Evolutionary conservation across 116 monocot genomes (phyloP).

Genomic region (Posidonia oceanica): DNA sequence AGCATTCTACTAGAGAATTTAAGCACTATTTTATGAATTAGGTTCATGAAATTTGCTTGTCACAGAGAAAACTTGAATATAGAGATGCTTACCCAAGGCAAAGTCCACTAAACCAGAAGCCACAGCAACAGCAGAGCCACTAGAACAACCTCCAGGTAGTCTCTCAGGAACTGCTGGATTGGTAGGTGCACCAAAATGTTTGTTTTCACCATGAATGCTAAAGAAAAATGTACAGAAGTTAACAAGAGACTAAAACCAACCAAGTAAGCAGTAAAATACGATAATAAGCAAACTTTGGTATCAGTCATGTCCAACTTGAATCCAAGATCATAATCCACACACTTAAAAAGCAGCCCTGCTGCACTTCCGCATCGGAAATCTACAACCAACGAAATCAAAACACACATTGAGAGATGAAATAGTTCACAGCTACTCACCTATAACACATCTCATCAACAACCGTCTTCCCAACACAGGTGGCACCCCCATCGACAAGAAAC

Average conservation of each 20-base stretch:
- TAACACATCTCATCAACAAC: conserved; percentile 82
- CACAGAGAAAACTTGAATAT: neutral
- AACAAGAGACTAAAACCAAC: neutral
- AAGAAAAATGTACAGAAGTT: conserved; percentile 6
- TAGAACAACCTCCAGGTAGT: conserved; percentile 81
- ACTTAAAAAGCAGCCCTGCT: too few relatives aligned
- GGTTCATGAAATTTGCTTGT: too few relatives aligned
- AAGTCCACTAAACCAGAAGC: conserved; percentile 79
- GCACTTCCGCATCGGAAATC: neutral
- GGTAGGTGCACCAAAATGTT: conserved; percentile 67
- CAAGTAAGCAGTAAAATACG: too few relatives aligned
- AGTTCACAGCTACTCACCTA: conserved; percentile 28
- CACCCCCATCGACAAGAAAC: conserved; percentile 55
- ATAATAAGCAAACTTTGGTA: too few relatives aligned
- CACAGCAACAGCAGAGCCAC: conserved; percentile 88
- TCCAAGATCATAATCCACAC: too few relatives aligned
- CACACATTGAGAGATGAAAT: neutral
- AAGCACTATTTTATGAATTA: too few relatives aligned
- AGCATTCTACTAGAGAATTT: too few relatives aligned
- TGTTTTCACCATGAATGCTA: conserved; percentile 83
- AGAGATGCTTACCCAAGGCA: conserved; percentile 58
- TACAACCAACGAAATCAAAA: neutral
- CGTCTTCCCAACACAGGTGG: conserved; percentile 84
- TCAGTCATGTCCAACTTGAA: too few relatives aligned
- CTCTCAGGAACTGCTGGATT: conserved; percentile 65